Conservation (phyloP, 2,329 filamentous ascomycete species). For the Elsinoe ampelina region DNA sequence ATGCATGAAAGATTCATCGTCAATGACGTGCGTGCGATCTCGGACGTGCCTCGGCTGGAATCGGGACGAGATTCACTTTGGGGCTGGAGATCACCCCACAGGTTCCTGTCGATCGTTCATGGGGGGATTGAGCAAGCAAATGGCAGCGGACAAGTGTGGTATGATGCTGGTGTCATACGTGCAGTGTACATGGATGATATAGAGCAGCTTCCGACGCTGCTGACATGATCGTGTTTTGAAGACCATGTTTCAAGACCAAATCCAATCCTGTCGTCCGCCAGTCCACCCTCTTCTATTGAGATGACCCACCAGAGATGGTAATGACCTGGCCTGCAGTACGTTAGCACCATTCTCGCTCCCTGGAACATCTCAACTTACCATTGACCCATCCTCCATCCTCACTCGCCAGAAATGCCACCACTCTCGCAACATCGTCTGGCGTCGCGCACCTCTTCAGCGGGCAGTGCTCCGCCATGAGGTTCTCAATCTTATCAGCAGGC, state of each 20-base stretch:
- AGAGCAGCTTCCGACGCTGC: too few relatives aligned
- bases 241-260: too few relatives aligned
- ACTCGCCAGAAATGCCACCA: conserved; percentile 31
- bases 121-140: background rate
- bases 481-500: conserved; percentile 42
- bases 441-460: conserved; percentile 40
- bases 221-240: too few relatives aligned
- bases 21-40: conserved; percentile 9
- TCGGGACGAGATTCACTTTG: conserved; percentile 6
- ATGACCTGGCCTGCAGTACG: conserved; percentile 30
- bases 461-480: conserved; percentile 41
- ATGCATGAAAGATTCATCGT: background rate
- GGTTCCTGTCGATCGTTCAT: conserved; percentile 5
- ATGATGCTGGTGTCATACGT: too few relatives aligned
- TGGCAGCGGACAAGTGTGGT: too few relatives aligned
- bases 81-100: background rate
- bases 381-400: conserved; percentile 34
- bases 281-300: conserved; percentile 23
- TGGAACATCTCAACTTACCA: conserved; percentile 19
- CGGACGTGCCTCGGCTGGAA: conserved; percentile 5
- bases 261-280: background rate
- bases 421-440: conserved; percentile 36
- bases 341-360: conserved; percentile 15
- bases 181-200: too few relatives aligned
- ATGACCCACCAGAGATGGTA: conserved; percentile 35